phyloP scores from a whole-genome alignment of 2,329 filamentous ascomycete species.

The Paracoccidioides brasiliensis region DNA sequence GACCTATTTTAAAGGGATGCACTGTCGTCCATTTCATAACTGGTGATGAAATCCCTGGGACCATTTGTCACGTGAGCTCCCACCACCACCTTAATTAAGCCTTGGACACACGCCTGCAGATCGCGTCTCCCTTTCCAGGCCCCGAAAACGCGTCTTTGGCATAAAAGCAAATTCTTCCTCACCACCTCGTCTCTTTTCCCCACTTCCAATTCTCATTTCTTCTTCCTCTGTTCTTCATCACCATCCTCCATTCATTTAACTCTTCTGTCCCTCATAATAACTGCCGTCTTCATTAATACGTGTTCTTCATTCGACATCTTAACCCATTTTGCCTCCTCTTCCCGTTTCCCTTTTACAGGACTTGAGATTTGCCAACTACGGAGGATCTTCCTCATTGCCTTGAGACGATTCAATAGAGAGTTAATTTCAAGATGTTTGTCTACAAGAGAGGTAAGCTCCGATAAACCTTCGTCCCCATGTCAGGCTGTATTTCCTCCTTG shows the following conservation, averaged over 20 bases:
- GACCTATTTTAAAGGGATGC: too few relatives aligned
- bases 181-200: background rate
- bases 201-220: background rate
- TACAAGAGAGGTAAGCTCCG: constrained; percentile 46
- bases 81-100: background rate
- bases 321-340: background rate
- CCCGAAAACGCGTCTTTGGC: constrained; percentile 4
- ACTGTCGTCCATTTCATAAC: too few relatives aligned
- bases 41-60: too few relatives aligned
- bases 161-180: background rate
- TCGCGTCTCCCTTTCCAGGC: background rate
- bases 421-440: constrained; percentile 42
- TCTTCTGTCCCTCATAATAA: background rate
- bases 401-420: background rate
- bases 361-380: background rate
- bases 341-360: background rate
- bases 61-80: background rate
- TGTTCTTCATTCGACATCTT: background rate
- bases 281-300: background rate
- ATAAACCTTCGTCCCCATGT: background rate
- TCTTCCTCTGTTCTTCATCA: background rate
- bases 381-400: background rate
- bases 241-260: background rate
- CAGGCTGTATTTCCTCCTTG: background rate
- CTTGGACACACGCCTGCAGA: background rate